phyloP scores from a whole-genome alignment of 176 grass and related monocot genomes.

The Triticum aestivum region DNA sequence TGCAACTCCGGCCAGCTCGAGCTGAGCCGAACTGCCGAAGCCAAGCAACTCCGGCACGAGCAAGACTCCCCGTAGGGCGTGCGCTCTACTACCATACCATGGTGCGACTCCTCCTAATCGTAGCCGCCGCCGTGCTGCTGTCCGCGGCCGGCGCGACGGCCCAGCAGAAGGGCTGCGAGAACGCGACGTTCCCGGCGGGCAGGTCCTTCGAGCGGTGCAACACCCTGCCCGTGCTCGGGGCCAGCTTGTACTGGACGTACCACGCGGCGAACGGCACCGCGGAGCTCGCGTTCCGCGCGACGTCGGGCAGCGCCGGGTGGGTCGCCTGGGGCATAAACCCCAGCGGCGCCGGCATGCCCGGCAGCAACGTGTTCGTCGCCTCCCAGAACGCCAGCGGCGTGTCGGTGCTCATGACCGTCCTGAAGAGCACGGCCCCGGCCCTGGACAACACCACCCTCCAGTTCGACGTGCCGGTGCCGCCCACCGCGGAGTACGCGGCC shows the following conservation, averaged over 20 bases:
- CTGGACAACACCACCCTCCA: constrained; percentile 46
- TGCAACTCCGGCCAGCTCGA: background rate
- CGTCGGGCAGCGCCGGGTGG: constrained; percentile 39
- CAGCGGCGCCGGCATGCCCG: constrained; percentile 34
- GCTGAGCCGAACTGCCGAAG: background rate
- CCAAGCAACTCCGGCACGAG: too few species aligned
- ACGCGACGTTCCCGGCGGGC: constrained; percentile 47
- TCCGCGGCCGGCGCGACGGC: background rate
- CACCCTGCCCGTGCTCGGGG: constrained; percentile 51
- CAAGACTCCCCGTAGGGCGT: background rate
- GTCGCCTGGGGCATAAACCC: constrained; percentile 91
- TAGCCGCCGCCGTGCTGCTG: background rate
- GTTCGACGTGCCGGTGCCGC: constrained; percentile 48
- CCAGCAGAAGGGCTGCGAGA: constrained; percentile 18
- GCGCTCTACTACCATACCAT: constrained; percentile 1
- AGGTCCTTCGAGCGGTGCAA: constrained; percentile 45
- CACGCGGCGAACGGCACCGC: constrained; percentile 49
- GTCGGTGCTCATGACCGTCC: constrained; percentile 32
- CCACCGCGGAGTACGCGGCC: constrained; percentile 46
- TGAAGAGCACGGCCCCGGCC: constrained; percentile 32
- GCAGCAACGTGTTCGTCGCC: constrained; percentile 66
- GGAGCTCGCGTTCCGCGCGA: constrained; percentile 66
- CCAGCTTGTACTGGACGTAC: constrained; percentile 77
- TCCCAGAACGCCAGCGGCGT: constrained; percentile 26
- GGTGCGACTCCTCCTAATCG: constrained; percentile 7